Base-by-base conservation (phyloP, 1,284 basidiomycete species). In the Tremellales sp. region DNA sequence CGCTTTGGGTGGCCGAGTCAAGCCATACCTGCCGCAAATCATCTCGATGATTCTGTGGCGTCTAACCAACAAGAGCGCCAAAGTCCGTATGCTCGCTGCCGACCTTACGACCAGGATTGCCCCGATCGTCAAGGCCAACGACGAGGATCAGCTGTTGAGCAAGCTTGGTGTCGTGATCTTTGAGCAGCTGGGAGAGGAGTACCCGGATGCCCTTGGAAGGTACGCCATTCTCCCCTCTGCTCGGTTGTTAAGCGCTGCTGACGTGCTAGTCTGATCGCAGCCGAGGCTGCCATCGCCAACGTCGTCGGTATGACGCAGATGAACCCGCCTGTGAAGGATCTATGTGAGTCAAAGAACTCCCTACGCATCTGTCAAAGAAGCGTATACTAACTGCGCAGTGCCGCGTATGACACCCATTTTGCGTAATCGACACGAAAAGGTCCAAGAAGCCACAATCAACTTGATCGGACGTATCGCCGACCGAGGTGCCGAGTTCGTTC, bases 291-390 rank as follows among this genome's bases (percentile, higher is more conserved):
- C 42, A 98, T 99, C 66, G 96, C 96, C 59, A 98, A 98, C 65
- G 96, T 98, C 27, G 93, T 98, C 54, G 96, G 96, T 76, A 98
- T 99, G 96, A 97, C 94, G 11, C 91, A 97, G 75, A 98, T 99
- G 96, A 97, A 96, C 72, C 96, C 96, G 17, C 96, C 93, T 0
- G 92, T 98, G 43, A 98, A 98, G 75, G 96, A 98, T 79, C 84
- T 98, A 48, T 72, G 89, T 93, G 73, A 82, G 90, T 80, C 21
- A 31, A 31, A 31, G 29, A 31, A 31, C 8, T 31, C 5, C 12
- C n/a, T 40, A 26, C n/a, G 3, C 31, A 12, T 11, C 24, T 12
- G 22, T 7, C 29, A 8, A 8, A 31, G 19, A 46, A 24, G 5
- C 22, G 46, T 45, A 39, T 23, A 24, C 19, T 58, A 45, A 55